Evolutionary conservation across 352 stramenopile species (phyloP).

Genomic region (Phytophthora ohioensis): DNA sequence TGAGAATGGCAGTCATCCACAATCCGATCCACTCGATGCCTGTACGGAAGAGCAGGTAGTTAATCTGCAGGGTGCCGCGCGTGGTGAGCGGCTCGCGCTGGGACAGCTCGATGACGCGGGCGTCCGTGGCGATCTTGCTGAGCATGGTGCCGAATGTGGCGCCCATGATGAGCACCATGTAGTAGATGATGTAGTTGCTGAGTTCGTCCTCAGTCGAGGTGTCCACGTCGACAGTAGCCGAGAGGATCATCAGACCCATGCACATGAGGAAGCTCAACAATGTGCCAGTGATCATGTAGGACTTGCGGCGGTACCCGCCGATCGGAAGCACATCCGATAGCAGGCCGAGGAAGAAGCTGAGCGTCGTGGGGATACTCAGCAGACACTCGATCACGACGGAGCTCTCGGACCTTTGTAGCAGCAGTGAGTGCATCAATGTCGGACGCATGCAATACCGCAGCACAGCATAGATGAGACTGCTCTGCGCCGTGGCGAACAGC

Average conservation of each 20-base stretch:
- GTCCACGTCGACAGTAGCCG: slow-evolving; percentile 51
- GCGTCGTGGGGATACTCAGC: slow-evolving; percentile 88
- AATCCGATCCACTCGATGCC: slow-evolving; percentile 57
- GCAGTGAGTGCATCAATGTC: slow-evolving; percentile 73
- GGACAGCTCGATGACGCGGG: slow-evolving; percentile 82
- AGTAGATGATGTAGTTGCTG: slow-evolving; percentile 54
- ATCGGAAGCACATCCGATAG: slow-evolving; percentile 91
- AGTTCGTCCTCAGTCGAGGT: slow-evolving; percentile 34
- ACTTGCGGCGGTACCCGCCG: slow-evolving; percentile 86
- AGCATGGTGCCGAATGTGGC: slow-evolving; percentile 85
- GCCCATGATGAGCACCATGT: slow-evolving; percentile 78
- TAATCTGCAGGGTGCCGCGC: slow-evolving; percentile 80
- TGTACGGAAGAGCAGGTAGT: slow-evolving; percentile 74
- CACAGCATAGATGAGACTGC: slow-evolving; percentile 68
- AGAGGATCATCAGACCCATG: slow-evolving; percentile 61
- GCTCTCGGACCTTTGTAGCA: slow-evolving; percentile 60
- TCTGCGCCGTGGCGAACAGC: slow-evolving; percentile 61
- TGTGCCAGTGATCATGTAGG: slow-evolving; percentile 90
- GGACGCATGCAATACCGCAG: slow-evolving; percentile 74
- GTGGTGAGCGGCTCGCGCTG: slow-evolving; percentile 77
- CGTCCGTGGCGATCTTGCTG: slow-evolving; percentile 86
- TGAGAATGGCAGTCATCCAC: slow-evolving; percentile 58
- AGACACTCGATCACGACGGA: slow-evolving; percentile 73
- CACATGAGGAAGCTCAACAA: slow-evolving; percentile 64
- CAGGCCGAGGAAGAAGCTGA: slow-evolving; percentile 89